Base-by-base conservation (phyloP, 1,139 yeast species). In the Yamadazyma dendronema region DNA sequence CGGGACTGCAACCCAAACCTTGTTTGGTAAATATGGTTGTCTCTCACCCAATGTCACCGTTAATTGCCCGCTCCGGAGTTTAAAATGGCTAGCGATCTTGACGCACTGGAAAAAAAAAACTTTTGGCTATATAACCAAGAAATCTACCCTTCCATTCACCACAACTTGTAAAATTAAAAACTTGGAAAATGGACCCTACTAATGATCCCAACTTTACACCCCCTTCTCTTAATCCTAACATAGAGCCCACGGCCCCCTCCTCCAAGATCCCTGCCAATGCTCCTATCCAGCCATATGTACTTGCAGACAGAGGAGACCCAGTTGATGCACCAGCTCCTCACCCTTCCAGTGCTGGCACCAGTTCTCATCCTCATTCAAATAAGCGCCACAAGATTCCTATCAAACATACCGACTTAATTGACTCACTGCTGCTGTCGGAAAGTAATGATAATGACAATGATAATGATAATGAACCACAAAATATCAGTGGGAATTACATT, bases 141-240 rank as follows among this genome's bases (percentile, higher is more conserved):
- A 9, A 7, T 27, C 4, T 19, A 19, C 22, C n/a, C n/a, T n/a
- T n/a, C n/a, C n/a, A n/a, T n/a, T n/a, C n/a, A n/a, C n/a, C n/a
- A n/a, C n/a, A n/a, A n/a, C n/a, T n/a, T n/a, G 23, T 10, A 21
- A 7, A 7, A 21, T 21, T 21, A 7, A 21, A 7, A 21, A 21
- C 23, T 21, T 21, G 9, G 10, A 21, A 16, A 9, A 84, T 84
- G 94, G 94, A 84, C 55, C 94, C 94, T 22, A 82, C 86, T 5
- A 76, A 79, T 62, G 92, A 84, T 49, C 90, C 92, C 22, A 77
- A 83, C 56, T 84, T 84, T 57, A 74, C 77, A 34, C 89, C 90
- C 7, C 87, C 89, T 3, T 77, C 85, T 10, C 69, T 76, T 33
- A 74, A 79, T 41, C 78, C 75, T 33, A 62, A 70, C 45, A 65